phyloP scores from a whole-genome alignment of 805 yeast species.

The Candida ipomoeae region DNA sequence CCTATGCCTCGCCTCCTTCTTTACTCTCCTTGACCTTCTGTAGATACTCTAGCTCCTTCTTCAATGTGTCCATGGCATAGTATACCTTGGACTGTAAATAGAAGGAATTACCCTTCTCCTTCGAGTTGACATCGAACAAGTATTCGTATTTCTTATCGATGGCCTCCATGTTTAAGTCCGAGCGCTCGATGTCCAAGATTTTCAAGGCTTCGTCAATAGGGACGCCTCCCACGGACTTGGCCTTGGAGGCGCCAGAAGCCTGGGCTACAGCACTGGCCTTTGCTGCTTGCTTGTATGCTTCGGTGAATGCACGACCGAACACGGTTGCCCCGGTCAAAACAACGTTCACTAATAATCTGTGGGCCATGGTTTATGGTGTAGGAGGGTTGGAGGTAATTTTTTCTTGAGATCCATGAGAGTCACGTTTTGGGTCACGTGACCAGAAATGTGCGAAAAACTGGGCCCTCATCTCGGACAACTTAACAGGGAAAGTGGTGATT shows the following conservation, averaged over 20 bases:
- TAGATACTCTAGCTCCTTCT: conserved; percentile 65
- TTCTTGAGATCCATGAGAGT: background rate
- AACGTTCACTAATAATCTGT: conserved; percentile 84
- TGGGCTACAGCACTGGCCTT: conserved; percentile 72
- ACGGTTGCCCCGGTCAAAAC: conserved; percentile 93
- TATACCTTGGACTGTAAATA: conserved; percentile 89
- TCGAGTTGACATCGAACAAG: conserved; percentile 81
- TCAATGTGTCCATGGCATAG: conserved; percentile 89
- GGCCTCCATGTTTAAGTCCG: conserved; percentile 51
- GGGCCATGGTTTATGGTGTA: conserved; percentile 55
- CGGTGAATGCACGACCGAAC: conserved; percentile 93
- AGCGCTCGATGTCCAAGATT: conserved; percentile 73
- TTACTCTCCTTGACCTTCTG: conserved; percentile 39
- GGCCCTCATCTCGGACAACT: no score
- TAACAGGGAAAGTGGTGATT: no score
- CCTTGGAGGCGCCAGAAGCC: conserved; percentile 32
- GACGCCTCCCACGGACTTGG: conserved; percentile 69
- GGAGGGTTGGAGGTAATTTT: background rate
- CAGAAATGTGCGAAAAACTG: no score
- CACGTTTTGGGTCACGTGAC: conserved; percentile 3
- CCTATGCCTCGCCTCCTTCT: conserved; percentile 9
- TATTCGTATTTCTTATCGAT: conserved; percentile 71
- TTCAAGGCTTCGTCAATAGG: conserved; percentile 86
- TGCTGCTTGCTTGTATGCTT: conserved; percentile 95
- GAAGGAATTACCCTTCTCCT: conserved; percentile 94